Evolutionary conservation across 1,284 basidiomycete genomes (phyloP).

Genomic region (Ceratobasidium sp.): DNA sequence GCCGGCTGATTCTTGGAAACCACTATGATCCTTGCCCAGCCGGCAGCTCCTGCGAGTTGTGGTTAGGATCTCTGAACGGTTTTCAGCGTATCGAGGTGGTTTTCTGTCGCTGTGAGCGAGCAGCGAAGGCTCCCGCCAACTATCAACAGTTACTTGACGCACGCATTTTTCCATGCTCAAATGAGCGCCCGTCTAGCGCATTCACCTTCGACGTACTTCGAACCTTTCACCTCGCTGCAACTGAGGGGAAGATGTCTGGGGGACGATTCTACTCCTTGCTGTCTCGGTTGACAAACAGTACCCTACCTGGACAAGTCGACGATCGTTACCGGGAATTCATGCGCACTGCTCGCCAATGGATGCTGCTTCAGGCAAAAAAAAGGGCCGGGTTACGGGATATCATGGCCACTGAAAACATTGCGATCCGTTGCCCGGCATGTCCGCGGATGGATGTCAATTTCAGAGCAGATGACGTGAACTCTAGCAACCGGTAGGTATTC

Average conservation of each 20-base stretch:
- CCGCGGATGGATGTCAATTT: neutral
- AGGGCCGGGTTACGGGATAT: neutral
- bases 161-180: slow-evolving; percentile 16
- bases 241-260: neutral
- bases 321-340: slow-evolving; percentile 31
- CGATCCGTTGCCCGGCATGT: slow-evolving; percentile 8
- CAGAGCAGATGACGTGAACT: neutral
- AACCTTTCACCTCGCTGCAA: neutral
- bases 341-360: neutral
- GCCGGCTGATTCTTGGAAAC: neutral
- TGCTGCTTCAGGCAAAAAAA: neutral
- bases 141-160: slow-evolving; percentile 11
- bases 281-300: neutral
- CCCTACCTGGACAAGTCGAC: neutral
- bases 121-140: neutral
- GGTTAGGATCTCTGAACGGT: neutral
- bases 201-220: slow-evolving; percentile 1
- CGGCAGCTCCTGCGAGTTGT: neutral
- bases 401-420: too few species aligned
- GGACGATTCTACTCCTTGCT: slow-evolving; percentile 2
- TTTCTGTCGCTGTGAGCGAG: neutral
- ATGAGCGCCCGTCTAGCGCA: neutral
- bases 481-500: neutral
- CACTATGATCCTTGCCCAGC: neutral
- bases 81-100: neutral